Conservation (phyloP, 768 basidiomycete genomes). For the Pholiota microspora region DNA sequence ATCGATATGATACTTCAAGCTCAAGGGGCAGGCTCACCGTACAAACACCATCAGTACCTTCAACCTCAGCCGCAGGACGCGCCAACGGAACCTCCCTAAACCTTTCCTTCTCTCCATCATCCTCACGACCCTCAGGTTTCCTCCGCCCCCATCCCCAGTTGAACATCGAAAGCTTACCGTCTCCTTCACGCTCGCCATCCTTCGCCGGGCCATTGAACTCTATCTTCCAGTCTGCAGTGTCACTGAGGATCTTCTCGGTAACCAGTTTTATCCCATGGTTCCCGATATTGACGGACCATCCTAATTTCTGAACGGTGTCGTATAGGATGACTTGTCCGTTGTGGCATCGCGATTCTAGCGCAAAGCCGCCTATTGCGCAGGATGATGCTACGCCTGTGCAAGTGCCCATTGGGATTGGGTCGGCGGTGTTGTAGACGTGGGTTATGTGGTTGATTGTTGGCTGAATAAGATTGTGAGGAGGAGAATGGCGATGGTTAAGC, state of each 20-base stretch:
- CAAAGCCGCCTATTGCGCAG: constrained; percentile 68
- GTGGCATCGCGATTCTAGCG: constrained; percentile 87
- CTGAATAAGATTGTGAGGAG: constrained; percentile 67
- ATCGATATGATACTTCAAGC: background rate
- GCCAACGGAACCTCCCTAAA: constrained; percentile 21
- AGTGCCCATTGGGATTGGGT: constrained; percentile 85
- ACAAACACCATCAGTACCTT: constrained; percentile 54
- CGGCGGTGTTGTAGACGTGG: constrained; percentile 90
- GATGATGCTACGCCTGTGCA: constrained; percentile 68
- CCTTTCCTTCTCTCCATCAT: constrained; percentile 12
- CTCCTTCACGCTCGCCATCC: constrained; percentile 7
- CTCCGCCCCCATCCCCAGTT: constrained; percentile 23
- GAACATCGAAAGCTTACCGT: constrained; percentile 6
- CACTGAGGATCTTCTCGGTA: constrained; percentile 44
- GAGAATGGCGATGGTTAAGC: background rate
- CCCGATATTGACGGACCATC: constrained; percentile 75
- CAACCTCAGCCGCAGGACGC: constrained; percentile 42
- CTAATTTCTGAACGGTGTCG: constrained; percentile 79
- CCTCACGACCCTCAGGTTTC: constrained; percentile 9
- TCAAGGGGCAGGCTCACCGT: constrained; percentile 42
- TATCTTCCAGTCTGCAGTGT: constrained; percentile 22
- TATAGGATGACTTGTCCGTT: constrained; percentile 79
- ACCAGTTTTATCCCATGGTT: constrained; percentile 72
- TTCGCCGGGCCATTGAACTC: constrained; percentile 19
- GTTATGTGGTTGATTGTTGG: constrained; percentile 75